Conservation (phyloP, 768 basidiomycete genomes). For the Clitopilus hobsonii region DNA sequence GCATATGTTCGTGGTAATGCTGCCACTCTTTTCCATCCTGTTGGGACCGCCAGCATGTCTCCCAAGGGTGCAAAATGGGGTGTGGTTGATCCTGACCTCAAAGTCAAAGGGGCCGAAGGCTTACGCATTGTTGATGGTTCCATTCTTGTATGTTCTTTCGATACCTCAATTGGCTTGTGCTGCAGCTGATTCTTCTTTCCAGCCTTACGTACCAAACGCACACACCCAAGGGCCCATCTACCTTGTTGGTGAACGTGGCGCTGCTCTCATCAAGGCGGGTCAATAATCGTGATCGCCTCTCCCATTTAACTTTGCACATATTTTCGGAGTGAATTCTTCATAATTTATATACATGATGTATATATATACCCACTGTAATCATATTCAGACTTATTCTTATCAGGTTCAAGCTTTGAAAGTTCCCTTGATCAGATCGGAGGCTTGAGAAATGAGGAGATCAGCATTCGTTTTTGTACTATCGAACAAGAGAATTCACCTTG, state of each 20-base stretch:
- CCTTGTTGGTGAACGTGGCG: constrained; percentile 12
- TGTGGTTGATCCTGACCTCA: constrained; percentile 24
- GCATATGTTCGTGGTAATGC: constrained; percentile 12
- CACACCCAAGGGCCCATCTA: constrained; percentile 12
- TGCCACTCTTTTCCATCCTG: constrained; percentile 21
- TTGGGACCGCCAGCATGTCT: constrained; percentile 20
- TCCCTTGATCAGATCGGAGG: constrained; percentile 1
- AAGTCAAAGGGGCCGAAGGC: constrained; percentile 22
- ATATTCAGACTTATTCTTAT: not conserved
- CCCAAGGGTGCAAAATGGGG: constrained; percentile 13
- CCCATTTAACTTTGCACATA: not conserved
- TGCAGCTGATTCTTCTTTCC: not conserved
- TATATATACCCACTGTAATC: not conserved
- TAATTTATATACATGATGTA: not conserved
- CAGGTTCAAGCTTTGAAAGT: not conserved
- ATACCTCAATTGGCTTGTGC: not conserved
- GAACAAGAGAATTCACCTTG: constrained; percentile 27
- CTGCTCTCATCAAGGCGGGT: constrained; percentile 10
- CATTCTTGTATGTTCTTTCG: constrained; percentile 14
- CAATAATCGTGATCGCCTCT: not conserved
- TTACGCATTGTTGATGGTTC: constrained; percentile 27
- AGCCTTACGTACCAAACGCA: constrained; percentile 12
- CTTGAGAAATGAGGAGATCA: not conserved
- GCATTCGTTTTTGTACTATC: not conserved
- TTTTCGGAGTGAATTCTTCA: too few relatives aligned